Evolutionary conservation across 257 asterid genomes (phyloP), one percentile per base, ranked within the genome.

Genomic region (Solanum sitiens): DNA sequence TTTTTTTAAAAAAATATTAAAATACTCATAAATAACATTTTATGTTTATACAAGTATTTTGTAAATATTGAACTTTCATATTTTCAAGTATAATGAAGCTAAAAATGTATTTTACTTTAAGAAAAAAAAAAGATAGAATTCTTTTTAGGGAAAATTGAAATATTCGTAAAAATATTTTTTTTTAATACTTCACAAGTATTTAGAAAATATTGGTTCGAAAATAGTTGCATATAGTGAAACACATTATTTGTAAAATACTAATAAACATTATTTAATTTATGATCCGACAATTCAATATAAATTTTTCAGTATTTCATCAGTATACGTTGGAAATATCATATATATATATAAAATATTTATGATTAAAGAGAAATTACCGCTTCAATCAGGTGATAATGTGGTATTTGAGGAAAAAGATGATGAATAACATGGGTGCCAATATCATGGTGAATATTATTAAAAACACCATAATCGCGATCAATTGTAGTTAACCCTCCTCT

Each of bases 381-480:
- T 85, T 96, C 99, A 1, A 89, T 89, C 8, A 96, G 83, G 89
- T 96, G 98, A 82, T 96, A 96, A 87, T 96, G 99, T 65, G 98
- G 98, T 88, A 95, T 96, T 91, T 95, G 99, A 87, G 99, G 99
- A 67, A 96, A 96, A 45, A 96, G 95, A 79, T 96, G 99, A 88
- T 96, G 98, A 27, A 95, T 91, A 72, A 96, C 98, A 40, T 96
- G 99, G 73, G 98, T 95, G 87, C 99, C 99, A 89, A 96, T 94
- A 67, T 95, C 98, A 63, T 95, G 99, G 25, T 96, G 99, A 83
- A 96, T 91, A 42, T 93, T 95, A 89, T 96, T 96, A 56, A 96
- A 89, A 88, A 90, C 72, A 68, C 99, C 99, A 40, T 95, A 96
- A 61, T 96, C 99, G 1, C 95, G 96, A 91, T 96, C 99, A 5